Base-by-base conservation (phyloP, 805 yeast genomes). In the Hanseniaspora singularis region DNA sequence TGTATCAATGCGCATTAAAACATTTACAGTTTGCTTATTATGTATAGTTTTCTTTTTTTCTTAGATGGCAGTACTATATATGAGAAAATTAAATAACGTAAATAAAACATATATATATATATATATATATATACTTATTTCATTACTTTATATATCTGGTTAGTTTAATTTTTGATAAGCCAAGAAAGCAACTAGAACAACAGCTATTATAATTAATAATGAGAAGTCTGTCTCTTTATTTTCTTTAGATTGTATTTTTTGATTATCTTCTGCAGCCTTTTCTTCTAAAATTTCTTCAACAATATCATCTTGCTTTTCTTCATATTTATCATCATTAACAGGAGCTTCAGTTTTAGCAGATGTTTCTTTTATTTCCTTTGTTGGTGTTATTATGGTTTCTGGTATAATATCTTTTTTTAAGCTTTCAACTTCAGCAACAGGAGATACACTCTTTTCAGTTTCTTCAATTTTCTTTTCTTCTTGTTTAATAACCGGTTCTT, bases 171-270 rank as follows among this genome's bases (percentile, higher is more conserved):
- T 38, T 19, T 45, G 26, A 11, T 33, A 38, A 26, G 23, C 27
- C 31, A 24, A 38, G 33, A 19, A 20, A 32, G 28, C 34, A 16
- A 28, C 34, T 12, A 30, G 20, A 5, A 32, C 16, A 14, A 34
- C 37, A 30, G 22, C 49, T 14, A 38, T 23, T 23, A 31, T 19
- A 24, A 37, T 23, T 28, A 41, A 22, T 6, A 44, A 52, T 33
- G 33, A 33, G 50, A 12, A 48, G 49, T 38, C 32, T 43, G 47
- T 20, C 50, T 30, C 30, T 45, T 49, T 27, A 23, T 53, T 28
- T 49, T 52, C 24, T 46, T 42, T 40, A 31, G 6, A 14, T 15
- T 28, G n/a, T 12, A 34, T 27, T 23, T 27, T 36, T 27, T 16
- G 14, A 24, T 19, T 40, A 22, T 38, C 37, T 20, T 32, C 40